phyloP scores from a whole-genome alignment of 148 eudicot species.

The Hydrangea macrophylla region DNA sequence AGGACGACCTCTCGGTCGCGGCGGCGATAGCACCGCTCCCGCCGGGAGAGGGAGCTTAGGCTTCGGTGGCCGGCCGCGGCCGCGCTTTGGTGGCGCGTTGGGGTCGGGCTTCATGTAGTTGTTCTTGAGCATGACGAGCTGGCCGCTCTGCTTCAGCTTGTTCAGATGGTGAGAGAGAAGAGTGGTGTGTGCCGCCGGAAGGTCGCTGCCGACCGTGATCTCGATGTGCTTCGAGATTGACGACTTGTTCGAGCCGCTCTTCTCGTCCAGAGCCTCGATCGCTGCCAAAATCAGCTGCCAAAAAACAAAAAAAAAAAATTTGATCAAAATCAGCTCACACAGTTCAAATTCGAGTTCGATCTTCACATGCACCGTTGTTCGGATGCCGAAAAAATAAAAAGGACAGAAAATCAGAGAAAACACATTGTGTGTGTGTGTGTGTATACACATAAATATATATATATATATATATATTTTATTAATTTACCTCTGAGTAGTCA shows the following conservation, averaged over 20 bases:
- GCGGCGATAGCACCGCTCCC: conserved; percentile 19
- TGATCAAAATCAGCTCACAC: background rate
- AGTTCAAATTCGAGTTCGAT: background rate
- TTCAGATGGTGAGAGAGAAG: conserved; percentile 63
- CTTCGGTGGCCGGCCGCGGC: conserved; percentile 74
- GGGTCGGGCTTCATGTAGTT: conserved; percentile 58
- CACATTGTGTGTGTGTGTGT: no score
- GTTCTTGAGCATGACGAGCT: conserved; percentile 55
- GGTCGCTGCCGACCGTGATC: conserved; percentile 39
- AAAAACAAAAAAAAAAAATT: background rate
- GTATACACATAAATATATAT: no score
- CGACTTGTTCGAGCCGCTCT: conserved; percentile 58
- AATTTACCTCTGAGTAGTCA: conserved; percentile 34
- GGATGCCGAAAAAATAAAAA: no score
- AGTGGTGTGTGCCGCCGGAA: conserved; percentile 66
- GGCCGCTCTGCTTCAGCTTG: conserved; percentile 43
- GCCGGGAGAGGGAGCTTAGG: conserved; percentile 18
- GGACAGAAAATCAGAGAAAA: background rate
- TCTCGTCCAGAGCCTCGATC: conserved; percentile 40
- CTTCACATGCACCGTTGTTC: background rate
- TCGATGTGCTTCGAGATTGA: conserved; percentile 62
- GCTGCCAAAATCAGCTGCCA: conserved; percentile 66
- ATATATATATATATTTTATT: no score
- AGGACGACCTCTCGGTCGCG: conserved; percentile 54
- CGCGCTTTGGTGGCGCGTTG: conserved; percentile 30